Percentiles rank a stretch among this genome's conserved stretches.
Evolutionary conservation across 306 rosid genomes (phyloP).

Genomic region (Inga laurina): DNA sequence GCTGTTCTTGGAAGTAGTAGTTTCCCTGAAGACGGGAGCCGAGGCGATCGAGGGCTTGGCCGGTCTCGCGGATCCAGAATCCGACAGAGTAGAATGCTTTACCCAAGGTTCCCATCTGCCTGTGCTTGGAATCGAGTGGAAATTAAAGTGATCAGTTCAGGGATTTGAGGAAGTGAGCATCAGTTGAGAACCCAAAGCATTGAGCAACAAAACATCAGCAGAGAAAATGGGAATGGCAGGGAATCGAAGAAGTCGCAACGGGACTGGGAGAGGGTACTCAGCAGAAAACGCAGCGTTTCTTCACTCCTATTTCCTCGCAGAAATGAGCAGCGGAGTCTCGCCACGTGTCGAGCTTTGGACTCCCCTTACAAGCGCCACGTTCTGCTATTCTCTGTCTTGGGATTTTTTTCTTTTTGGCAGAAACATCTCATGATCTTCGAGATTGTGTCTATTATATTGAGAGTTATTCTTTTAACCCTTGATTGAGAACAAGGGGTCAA

Average conservation of each 20-base stretch:
- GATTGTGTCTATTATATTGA: too few species aligned
- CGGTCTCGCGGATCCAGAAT: constrained; percentile 97
- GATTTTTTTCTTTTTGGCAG: too few species aligned
- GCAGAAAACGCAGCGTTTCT: neutral
- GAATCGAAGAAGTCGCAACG: neutral
- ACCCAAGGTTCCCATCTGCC: constrained; percentile 80
- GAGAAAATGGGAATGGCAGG: neutral
- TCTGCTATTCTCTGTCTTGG: too few species aligned
- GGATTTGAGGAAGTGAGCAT: neutral
- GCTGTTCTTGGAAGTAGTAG: constrained; percentile 83
- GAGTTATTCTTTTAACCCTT: too few species aligned
- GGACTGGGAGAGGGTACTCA: neutral
- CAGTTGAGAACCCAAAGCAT: neutral
- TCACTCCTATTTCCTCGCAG: neutral
- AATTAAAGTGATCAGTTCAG: neutral
- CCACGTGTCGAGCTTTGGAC: neutral
- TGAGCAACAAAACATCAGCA: neutral
- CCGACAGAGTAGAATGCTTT: constrained; percentile 87
- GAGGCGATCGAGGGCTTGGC: constrained; percentile 94
- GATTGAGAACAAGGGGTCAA: too few species aligned
- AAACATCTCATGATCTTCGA: too few species aligned
- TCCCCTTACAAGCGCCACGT: neutral
- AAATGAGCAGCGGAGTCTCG: neutral
- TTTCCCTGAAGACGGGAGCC: constrained; percentile 91
- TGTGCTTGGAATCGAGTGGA: neutral